Percentiles rank a stretch among this genome's conserved stretches.
These are phyloP conservation scores for Annulohypoxylon nitens DNA, from an alignment of 495 filamentous ascomycete species.

Conservation along the genomic window DNA sequence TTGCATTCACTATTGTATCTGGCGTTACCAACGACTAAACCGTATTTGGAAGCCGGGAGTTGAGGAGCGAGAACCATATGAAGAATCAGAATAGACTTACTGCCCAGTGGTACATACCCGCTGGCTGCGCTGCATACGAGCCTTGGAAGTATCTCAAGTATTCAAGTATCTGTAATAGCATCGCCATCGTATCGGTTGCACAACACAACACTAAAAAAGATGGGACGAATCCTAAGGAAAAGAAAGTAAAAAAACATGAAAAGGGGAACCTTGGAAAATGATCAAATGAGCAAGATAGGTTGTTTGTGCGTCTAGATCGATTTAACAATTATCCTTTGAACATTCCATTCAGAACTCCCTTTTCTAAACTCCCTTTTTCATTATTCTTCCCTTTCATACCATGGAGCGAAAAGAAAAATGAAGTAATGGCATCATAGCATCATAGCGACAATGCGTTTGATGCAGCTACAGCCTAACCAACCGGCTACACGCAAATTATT, in stretches of 20 bases:
- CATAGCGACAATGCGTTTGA: conserved; percentile 20
- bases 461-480: conserved; percentile 5
- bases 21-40: conserved; percentile 7
- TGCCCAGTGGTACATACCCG: conserved; percentile 7
- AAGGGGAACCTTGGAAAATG: background rate
- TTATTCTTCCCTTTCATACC: conserved; percentile 18
- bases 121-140: conserved; percentile 28
- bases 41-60: conserved; percentile 46
- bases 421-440: conserved; percentile 10
- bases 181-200: conserved; percentile 40
- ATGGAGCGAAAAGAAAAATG: background rate
- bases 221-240: conserved; percentile 35
- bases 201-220: conserved; percentile 29
- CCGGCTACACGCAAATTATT: background rate
- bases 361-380: conserved; percentile 24
- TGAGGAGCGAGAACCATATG: conserved; percentile 28
- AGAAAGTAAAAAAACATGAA: background rate
- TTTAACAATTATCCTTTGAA: conserved; percentile 19
- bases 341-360: conserved; percentile 39
- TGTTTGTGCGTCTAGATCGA: conserved; percentile 10
- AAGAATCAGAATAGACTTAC: background rate
- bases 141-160: background rate
- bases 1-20: background rate
- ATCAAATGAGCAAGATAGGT: conserved; percentile 22
- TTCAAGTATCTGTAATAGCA: background rate